Percentiles rank a stretch among this genome's conserved stretches.
Evolutionary conservation across 169 alveolate species (phyloP).

Genomic region (Plasmodium malariae): DNA sequence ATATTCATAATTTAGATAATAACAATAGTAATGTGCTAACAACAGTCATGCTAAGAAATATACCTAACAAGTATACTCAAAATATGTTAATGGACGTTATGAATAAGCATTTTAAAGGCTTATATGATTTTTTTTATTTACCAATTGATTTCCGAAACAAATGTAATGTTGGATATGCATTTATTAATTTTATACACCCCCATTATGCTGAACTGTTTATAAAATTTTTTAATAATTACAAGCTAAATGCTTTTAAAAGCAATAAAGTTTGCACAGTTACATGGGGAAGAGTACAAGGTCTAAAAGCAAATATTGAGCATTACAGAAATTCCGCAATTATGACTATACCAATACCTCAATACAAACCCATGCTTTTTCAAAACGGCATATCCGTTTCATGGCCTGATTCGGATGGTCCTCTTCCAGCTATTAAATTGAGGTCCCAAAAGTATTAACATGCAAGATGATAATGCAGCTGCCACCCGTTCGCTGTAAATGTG

Average conservation of each 20-base stretch:
- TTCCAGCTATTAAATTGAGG: constrained; percentile 78
- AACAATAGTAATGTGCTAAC: constrained; percentile 55
- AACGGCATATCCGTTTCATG: constrained; percentile 78
- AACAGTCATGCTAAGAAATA: constrained; percentile 90
- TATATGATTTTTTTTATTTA: constrained; percentile 88
- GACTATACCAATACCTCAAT: constrained; percentile 79
- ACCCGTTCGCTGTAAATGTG: too few relatives aligned
- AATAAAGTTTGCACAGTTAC: constrained; percentile 78
- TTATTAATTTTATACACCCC: constrained; percentile 86
- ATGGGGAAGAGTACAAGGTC: constrained; percentile 83
- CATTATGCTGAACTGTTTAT: constrained; percentile 76
- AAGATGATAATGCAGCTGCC: too few relatives aligned
- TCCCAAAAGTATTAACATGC: constrained; percentile 40
- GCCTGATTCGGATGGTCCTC: constrained; percentile 80
- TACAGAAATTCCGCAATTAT: constrained; percentile 81
- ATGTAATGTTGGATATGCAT: constrained; percentile 91
- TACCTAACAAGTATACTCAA: constrained; percentile 90
- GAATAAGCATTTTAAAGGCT: constrained; percentile 80
- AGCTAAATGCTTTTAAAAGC: constrained; percentile 77
- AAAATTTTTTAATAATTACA: constrained; percentile 72
- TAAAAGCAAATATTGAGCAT: constrained; percentile 77
- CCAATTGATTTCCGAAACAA: constrained; percentile 90
- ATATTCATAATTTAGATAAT: constrained; percentile 49
- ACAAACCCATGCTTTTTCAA: constrained; percentile 80
- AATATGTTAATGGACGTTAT: constrained; percentile 83